Evolutionary conservation across 352 stramenopile species (phyloP).

Genomic region (Phytophthora pinifolia): DNA sequence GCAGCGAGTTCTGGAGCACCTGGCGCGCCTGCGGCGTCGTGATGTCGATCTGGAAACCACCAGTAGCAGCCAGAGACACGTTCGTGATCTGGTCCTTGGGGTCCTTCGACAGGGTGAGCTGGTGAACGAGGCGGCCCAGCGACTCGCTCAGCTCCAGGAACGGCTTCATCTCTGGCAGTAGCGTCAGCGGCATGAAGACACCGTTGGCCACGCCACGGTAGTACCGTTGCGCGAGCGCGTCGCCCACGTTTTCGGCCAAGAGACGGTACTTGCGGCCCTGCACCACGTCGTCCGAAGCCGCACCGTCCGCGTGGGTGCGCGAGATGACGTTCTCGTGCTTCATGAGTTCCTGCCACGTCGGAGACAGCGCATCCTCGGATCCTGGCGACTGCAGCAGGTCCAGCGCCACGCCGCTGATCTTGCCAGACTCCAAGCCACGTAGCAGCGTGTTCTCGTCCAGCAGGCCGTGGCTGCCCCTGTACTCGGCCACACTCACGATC

Average conservation of each 20-base stretch:
- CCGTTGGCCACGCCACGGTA: conserved; percentile 82
- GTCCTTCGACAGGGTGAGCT: conserved; percentile 63
- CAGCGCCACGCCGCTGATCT: conserved; percentile 85
- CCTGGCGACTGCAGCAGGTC: conserved; percentile 58
- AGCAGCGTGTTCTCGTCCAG: conserved; percentile 83
- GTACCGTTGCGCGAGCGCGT: conserved; percentile 66
- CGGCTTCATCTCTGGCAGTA: conserved; percentile 80
- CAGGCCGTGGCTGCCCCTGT: conserved; percentile 68
- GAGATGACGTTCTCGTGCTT: conserved; percentile 89
- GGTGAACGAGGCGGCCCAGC: conserved; percentile 72
- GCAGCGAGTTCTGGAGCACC: conserved; percentile 67
- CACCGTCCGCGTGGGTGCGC: conserved; percentile 88
- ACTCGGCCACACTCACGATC: conserved; percentile 84
- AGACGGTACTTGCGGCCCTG: conserved; percentile 65
- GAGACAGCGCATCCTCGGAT: conserved; percentile 26
- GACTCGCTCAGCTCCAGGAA: conserved; percentile 71
- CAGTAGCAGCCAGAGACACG: conserved; percentile 60
- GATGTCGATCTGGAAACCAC: conserved; percentile 75
- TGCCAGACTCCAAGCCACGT: conserved; percentile 60
- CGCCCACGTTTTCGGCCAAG: conserved; percentile 79
- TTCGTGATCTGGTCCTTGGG: conserved; percentile 67
- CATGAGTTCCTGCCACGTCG: conserved; percentile 67
- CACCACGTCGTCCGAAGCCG: conserved; percentile 81
- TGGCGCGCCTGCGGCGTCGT: conserved; percentile 71
- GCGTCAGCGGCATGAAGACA: conserved; percentile 79